phyloP scores from a whole-genome alignment of 371 early-diverging fungal species.

The Rhizopus microsporus region DNA sequence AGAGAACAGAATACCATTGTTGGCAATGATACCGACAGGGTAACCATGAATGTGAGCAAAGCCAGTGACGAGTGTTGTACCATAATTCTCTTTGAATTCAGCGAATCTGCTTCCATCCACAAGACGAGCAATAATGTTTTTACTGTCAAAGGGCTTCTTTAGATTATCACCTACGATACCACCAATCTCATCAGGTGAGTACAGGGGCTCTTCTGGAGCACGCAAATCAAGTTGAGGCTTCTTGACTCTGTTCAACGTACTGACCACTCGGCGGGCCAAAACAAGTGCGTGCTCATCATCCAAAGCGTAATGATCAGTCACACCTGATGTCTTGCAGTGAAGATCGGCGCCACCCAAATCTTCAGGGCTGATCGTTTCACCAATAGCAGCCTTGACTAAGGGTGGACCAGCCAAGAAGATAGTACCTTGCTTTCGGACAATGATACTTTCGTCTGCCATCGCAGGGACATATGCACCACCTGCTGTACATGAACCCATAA shows the following conservation, averaged over 20 bases:
- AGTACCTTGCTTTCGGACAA: constrained; percentile 95
- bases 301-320: constrained; percentile 93
- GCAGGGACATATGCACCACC: constrained; percentile 99
- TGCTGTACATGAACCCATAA: constrained; percentile 98
- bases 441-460: constrained; percentile 98
- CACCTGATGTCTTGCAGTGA: constrained; percentile 94
- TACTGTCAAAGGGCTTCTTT: constrained; percentile 88
- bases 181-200: constrained; percentile 83
- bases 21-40: constrained; percentile 97
- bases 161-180: constrained; percentile 97
- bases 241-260: constrained; percentile 83
- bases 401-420: constrained; percentile 98
- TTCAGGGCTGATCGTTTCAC: constrained; percentile 94
- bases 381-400: constrained; percentile 96
- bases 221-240: constrained; percentile 51
- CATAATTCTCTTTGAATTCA: constrained; percentile 96
- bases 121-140: constrained; percentile 93
- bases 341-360: constrained; percentile 97
- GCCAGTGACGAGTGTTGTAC: constrained; percentile 91
- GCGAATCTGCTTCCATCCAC: constrained; percentile 94
- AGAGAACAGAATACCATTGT: constrained; percentile 96
- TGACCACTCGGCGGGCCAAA: constrained; percentile 85
- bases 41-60: constrained; percentile 93
- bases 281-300: constrained; percentile 92
- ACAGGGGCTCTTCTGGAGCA: constrained; percentile 81